Evolutionary conservation across 1,284 basidiomycete genomes (phyloP), one percentile per base, ranked within the genome.

Genomic region (Sparassis latifolia): DNA sequence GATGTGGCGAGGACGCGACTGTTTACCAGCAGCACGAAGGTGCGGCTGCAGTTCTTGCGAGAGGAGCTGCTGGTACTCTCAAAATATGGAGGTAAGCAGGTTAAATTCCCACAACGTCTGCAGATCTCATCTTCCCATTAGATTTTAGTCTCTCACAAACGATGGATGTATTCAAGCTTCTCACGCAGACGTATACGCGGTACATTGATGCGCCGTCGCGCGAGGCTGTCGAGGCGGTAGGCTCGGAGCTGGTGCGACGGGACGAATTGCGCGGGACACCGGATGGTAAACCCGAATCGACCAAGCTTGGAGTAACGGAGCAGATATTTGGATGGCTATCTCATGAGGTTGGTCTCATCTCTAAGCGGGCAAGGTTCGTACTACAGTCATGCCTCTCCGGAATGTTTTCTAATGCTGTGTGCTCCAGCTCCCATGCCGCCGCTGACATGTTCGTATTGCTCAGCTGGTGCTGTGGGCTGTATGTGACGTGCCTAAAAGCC

Each of bases 171-270:
- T 86, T 92, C 66, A 75, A 76, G 54, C 69, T 92, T 1, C 69
- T 93, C 44, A 84, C 84, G 1, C 69, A 82, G 42, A 92, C 87
- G 0, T 87, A 89, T 63, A 77, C 87, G 10, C 81, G 84, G 58
- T 92, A 92, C 71, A 70, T 80, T 43, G 91, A 94, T 63, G 68
- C 77, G 2, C 64, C 73, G 47, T 93, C 91, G 2, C 74, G 85
- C 51, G 75, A 81, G 45, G 84, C 84, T 3, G 84, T 89, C 0
- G 82, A 91, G 55, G 67, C 68, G 1, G 76, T 90, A 35, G 80
- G 79, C 1, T 74, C 78, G 61, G 77, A 79, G 43, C 62, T 92
- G 48, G 76, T 90, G 12, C 68, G 69, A 30, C 75, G 75, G 42
- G 84, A 89, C 54, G 78, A 82, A 44, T 60, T 71, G 33, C 73